phyloP scores from a whole-genome alignment of 2,329 filamentous ascomycete genomes.

The Curvularia sp. region DNA sequence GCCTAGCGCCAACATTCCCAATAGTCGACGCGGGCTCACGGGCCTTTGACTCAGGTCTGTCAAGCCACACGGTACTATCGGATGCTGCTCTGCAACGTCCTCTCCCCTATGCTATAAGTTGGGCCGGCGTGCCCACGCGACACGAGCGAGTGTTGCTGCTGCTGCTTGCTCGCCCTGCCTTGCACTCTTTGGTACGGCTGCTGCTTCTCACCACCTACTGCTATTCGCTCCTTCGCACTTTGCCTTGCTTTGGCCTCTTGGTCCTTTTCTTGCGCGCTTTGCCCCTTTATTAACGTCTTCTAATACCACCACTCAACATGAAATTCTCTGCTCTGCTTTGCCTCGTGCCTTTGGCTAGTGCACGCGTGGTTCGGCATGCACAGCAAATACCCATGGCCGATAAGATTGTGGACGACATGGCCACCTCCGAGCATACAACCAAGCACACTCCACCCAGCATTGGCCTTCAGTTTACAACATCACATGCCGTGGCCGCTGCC shows the following conservation, averaged over 20 bases:
- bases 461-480: slow-evolving; percentile 40
- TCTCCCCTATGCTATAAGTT: slow-evolving; percentile 4
- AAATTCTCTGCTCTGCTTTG: slow-evolving; percentile 14
- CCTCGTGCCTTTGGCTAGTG: slow-evolving; percentile 20
- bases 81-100: neutral
- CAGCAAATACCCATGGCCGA: slow-evolving; percentile 16
- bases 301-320: slow-evolving; percentile 15
- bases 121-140: neutral
- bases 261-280: neutral
- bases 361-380: slow-evolving; percentile 11
- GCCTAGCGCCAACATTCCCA: slow-evolving; percentile 1
- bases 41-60: slow-evolving; percentile 2
- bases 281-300: neutral
- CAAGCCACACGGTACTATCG: slow-evolving; percentile 3
- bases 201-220: neutral
- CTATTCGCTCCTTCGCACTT: neutral
- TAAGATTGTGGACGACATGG: neutral
- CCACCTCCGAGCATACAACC: neutral
- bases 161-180: neutral
- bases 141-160: neutral
- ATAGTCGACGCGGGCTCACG: slow-evolving; percentile 2
- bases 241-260: neutral
- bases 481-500: slow-evolving; percentile 35
- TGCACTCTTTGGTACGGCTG: neutral
- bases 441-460: slow-evolving; percentile 23